Conservation (phyloP, 192 early-diverging fungal species). For the Coemansia sp. region DNA sequence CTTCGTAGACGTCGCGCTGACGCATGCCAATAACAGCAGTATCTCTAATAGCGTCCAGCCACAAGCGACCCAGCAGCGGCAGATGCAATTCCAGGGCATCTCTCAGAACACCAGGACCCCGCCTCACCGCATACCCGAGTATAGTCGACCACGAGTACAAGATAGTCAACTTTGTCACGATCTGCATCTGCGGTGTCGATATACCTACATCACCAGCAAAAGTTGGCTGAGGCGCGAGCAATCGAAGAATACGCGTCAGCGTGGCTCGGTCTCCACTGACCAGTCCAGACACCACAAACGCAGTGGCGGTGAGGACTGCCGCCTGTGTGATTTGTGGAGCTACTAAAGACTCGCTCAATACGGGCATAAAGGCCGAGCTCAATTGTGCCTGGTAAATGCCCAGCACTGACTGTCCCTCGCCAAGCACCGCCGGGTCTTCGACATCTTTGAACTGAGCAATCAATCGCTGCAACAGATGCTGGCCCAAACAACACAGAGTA, state of each 20-base stretch:
- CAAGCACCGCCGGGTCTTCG: slow-evolving; percentile 89
- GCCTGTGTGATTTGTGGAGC: slow-evolving; percentile 16
- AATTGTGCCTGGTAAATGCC: slow-evolving; percentile 97
- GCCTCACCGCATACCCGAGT: background rate
- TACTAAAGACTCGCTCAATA: slow-evolving; percentile 15
- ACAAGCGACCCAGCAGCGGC: slow-evolving; percentile 23
- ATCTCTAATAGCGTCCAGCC: slow-evolving; percentile 45
- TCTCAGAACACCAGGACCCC: background rate
- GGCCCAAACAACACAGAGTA: slow-evolving; percentile 77
- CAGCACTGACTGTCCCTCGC: slow-evolving; percentile 66
- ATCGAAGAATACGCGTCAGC: slow-evolving; percentile 30
- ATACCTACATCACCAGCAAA: background rate
- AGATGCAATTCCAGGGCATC: slow-evolving; percentile 29
- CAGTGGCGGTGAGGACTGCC: slow-evolving; percentile 23
- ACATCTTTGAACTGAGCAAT: slow-evolving; percentile 74
- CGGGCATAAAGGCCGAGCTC: slow-evolving; percentile 86
- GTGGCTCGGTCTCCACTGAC: slow-evolving; percentile 15
- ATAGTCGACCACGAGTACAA: slow-evolving; percentile 36
- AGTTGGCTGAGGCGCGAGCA: slow-evolving; percentile 40
- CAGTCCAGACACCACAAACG: slow-evolving; percentile 39
- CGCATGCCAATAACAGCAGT: slow-evolving; percentile 23
- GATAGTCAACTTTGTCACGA: slow-evolving; percentile 21
- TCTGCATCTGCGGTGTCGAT: slow-evolving; percentile 22
- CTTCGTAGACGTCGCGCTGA: slow-evolving; percentile 14
- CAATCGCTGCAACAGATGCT: slow-evolving; percentile 76